Evolutionary conservation across 768 basidiomycete genomes (phyloP).

Genomic region (Suillus sp.): DNA sequence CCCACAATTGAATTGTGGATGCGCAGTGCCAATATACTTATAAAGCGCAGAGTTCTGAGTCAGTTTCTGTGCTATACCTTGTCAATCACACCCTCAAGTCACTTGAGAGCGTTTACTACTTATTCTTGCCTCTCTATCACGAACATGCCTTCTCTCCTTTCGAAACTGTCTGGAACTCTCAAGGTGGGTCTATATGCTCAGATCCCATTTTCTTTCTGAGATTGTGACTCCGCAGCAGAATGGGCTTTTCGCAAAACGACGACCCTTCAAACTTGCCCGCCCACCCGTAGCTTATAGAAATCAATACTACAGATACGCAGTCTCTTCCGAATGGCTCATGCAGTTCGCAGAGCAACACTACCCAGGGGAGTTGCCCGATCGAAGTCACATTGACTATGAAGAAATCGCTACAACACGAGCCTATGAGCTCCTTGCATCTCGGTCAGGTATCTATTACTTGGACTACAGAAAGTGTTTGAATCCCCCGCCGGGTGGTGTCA

Average conservation of each 20-base stretch:
- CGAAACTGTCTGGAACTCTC: background rate
- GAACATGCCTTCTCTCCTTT: background rate
- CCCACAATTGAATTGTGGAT: no score
- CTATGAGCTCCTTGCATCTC: background rate
- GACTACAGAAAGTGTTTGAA: background rate
- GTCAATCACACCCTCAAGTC: no score
- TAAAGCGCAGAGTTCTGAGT: no score
- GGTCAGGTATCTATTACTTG: background rate
- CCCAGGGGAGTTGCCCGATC: background rate
- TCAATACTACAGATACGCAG: background rate
- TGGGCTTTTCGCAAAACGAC: background rate
- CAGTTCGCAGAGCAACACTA: background rate
- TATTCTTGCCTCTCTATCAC: background rate
- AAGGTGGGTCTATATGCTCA: background rate
- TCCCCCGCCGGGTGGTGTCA: background rate
- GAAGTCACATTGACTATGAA: background rate
- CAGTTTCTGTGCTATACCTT: no score
- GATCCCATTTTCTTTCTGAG: background rate
- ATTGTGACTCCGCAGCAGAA: background rate
- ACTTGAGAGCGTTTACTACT: no score
- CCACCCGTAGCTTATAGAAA: background rate
- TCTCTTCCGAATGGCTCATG: background rate
- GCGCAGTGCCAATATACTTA: no score
- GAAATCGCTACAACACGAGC: background rate
- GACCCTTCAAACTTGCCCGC: background rate